Percentiles rank a stretch among this genome's conserved stretches.
Conservation (phyloP, 768 basidiomycete species). For the Mycena crocata region DNA sequence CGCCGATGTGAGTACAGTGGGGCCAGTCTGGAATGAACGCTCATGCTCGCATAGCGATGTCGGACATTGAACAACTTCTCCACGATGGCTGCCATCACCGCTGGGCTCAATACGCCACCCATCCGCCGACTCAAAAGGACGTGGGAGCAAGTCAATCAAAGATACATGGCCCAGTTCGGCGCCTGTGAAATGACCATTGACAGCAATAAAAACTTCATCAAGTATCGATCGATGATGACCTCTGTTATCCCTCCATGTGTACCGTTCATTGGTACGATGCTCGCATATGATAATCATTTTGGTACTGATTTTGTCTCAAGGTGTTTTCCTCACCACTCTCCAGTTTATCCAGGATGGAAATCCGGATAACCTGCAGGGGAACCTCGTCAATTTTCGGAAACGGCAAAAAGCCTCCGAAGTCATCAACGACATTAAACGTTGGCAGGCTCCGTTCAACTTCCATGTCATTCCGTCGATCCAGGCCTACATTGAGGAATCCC, state of each 20-base stretch:
- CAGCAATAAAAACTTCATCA: slow-evolving; percentile 93
- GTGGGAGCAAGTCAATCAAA: slow-evolving; percentile 88
- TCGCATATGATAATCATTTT: neutral
- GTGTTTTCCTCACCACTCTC: slow-evolving; percentile 94
- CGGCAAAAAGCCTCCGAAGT: slow-evolving; percentile 96
- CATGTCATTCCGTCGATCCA: slow-evolving; percentile 73
- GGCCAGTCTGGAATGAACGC: slow-evolving; percentile 2
- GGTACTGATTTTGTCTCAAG: slow-evolving; percentile 52
- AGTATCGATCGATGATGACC: slow-evolving; percentile 87
- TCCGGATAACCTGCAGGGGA: slow-evolving; percentile 76
- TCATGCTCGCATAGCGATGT: slow-evolving; percentile 73
- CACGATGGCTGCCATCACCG: slow-evolving; percentile 95
- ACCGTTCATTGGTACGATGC: slow-evolving; percentile 93
- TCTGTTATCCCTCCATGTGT: slow-evolving; percentile 92
- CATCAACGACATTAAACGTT: slow-evolving; percentile 95
- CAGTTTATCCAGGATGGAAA: slow-evolving; percentile 99
- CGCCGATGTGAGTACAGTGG: slow-evolving; percentile 78
- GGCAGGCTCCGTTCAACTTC: slow-evolving; percentile 94
- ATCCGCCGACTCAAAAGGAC: slow-evolving; percentile 94
- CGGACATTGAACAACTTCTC: slow-evolving; percentile 93
- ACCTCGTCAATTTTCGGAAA: slow-evolving; percentile 95
- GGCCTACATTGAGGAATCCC: slow-evolving; percentile 81
- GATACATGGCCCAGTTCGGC: slow-evolving; percentile 77
- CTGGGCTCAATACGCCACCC: slow-evolving; percentile 93
- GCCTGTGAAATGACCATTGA: slow-evolving; percentile 92